These are phyloP conservation scores for Xylariomycetidae sp. DNA, from an alignment of 2,329 filamentous ascomycete species.

Conservation along the genomic window DNA sequence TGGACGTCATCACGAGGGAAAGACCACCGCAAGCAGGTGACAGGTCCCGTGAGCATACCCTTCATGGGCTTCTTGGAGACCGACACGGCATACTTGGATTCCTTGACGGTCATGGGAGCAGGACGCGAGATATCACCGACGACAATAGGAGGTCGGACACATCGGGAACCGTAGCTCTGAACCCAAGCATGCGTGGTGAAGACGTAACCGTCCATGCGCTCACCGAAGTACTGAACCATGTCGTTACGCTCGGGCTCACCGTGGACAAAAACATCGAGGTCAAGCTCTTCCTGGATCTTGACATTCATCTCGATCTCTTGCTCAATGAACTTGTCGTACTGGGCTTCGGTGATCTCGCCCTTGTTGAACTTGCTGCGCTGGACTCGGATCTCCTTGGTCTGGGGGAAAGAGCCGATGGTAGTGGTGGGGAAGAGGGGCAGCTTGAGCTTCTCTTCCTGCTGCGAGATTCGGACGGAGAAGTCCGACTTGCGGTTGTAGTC, in stretches of 20 bases:
- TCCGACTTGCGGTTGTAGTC: conserved; percentile 90
- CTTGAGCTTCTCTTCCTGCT: conserved; percentile 88
- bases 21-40: conserved; percentile 98
- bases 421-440: conserved; percentile 97
- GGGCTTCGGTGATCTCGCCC: conserved; percentile 82
- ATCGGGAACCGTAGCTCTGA: conserved; percentile 96
- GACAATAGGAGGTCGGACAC: conserved; percentile 95
- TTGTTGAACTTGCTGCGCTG: conserved; percentile 99
- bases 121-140: conserved; percentile 98
- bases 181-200: conserved; percentile 99
- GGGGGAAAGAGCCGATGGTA: conserved; percentile 98
- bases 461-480: conserved; percentile 77
- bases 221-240: conserved; percentile 99
- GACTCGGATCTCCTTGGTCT: conserved; percentile 97
- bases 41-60: conserved; percentile 98
- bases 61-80: conserved; percentile 99
- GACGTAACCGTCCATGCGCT: conserved; percentile 91
- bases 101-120: conserved; percentile 98
- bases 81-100: conserved; percentile 96
- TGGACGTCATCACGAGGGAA: conserved; percentile 99
- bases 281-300: conserved; percentile 97
- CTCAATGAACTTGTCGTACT: conserved; percentile 99
- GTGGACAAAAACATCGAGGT: conserved; percentile 94
- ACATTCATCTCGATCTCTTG: conserved; percentile 95
- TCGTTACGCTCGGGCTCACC: conserved; percentile 99